Percentiles rank a stretch among this genome's conserved stretches.
Evolutionary conservation across 805 yeast species (phyloP).

Genomic region (Zygoascus ofunaensis): DNA sequence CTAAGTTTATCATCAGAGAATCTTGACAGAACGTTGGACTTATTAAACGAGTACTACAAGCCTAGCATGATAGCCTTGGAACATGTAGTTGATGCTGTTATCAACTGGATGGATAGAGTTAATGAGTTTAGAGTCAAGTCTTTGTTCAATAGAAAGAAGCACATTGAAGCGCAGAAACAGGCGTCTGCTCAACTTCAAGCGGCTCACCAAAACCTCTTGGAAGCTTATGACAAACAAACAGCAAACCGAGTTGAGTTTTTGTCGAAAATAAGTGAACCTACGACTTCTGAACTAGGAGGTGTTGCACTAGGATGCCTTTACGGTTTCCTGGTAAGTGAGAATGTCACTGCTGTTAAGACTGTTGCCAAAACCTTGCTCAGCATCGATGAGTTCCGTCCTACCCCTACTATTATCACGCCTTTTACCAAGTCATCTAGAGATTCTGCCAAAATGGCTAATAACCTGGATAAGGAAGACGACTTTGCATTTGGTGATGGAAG

Average conservation of each 20-base stretch:
- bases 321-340: constrained; percentile 13
- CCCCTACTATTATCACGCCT: constrained; percentile 13
- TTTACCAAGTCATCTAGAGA: constrained; percentile 8
- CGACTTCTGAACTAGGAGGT: constrained; percentile 2
- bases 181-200: constrained; percentile 5
- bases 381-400: constrained; percentile 15
- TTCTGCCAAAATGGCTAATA: neutral
- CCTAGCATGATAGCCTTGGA: neutral
- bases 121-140: constrained; percentile 6
- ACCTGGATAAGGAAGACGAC: neutral
- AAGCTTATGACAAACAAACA: neutral
- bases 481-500: neutral
- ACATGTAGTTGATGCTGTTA: constrained; percentile 5
- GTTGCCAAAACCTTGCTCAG: constrained; percentile 7
- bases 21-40: constrained; percentile 8
- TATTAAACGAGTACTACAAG: neutral
- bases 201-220: constrained; percentile 5
- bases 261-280: neutral
- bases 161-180: neutral
- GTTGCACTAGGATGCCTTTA: constrained; percentile 11
- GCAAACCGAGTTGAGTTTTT: neutral
- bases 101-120: constrained; percentile 7
- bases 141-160: neutral
- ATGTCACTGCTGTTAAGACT: constrained; percentile 1
- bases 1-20: constrained; percentile 6